phyloP scores from a whole-genome alignment of 2,329 filamentous ascomycete genomes.

The Colletotrichum sp. region DNA sequence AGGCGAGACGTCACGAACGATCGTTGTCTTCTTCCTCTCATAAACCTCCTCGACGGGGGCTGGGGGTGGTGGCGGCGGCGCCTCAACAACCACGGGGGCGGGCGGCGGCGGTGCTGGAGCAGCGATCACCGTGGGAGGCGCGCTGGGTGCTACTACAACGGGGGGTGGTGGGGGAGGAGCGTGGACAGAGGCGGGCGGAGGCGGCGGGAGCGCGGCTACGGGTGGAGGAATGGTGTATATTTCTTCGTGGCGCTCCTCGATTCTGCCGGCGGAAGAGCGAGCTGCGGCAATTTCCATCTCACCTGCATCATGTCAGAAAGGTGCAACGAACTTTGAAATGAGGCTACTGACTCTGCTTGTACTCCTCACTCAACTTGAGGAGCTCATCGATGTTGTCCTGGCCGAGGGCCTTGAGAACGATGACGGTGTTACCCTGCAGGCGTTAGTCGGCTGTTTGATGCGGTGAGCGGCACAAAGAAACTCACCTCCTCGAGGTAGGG shows the following conservation, averaged over 20 bases:
- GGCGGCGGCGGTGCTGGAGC: slow-evolving; percentile 28
- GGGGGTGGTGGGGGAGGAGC: slow-evolving; percentile 19
- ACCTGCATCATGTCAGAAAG: slow-evolving; percentile 30
- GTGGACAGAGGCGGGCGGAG: slow-evolving; percentile 27
- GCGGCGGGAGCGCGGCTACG: slow-evolving; percentile 27
- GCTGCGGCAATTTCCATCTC: slow-evolving; percentile 50
- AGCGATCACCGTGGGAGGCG: slow-evolving; percentile 30
- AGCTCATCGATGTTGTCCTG: slow-evolving; percentile 93
- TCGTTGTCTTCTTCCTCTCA: slow-evolving; percentile 50
- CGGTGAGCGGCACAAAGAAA: slow-evolving; percentile 3
- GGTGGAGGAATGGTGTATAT: slow-evolving; percentile 37
- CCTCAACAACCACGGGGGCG: slow-evolving; percentile 36
- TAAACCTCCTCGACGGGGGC: slow-evolving; percentile 42
- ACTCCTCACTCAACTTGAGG: slow-evolving; percentile 81
- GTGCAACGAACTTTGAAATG: no score
- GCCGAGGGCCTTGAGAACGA: slow-evolving; percentile 83
- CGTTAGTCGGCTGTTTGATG: slow-evolving; percentile 2
- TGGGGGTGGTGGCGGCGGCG: slow-evolving; percentile 33
- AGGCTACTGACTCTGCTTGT: slow-evolving; percentile 59
- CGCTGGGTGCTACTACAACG: slow-evolving; percentile 30
- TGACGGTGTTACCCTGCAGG: slow-evolving; percentile 74
- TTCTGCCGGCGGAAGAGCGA: slow-evolving; percentile 50
- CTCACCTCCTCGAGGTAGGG: slow-evolving; percentile 85
- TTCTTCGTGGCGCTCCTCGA: slow-evolving; percentile 56
- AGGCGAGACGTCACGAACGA: slow-evolving; percentile 57